Evolutionary conservation across 1,284 basidiomycete genomes (phyloP), one percentile per base, ranked within the genome.

Genomic region (Apiotrichum akiyoshidainum): DNA sequence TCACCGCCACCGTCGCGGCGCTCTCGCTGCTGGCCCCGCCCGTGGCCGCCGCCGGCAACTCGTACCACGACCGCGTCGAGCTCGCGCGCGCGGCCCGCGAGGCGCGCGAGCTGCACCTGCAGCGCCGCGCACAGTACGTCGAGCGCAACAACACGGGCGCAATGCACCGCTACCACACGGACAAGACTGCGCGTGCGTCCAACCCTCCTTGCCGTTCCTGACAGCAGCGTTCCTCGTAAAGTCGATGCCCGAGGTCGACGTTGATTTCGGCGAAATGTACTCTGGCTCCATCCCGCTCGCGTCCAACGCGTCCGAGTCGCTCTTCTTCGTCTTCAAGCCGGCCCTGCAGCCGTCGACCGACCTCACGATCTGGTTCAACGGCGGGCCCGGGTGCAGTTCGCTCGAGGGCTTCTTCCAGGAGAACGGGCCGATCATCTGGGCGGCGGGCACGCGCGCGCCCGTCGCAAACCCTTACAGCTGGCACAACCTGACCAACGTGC

Each of bases 401-500:
- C 78, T 92, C 1, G 85, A 89, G 69, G 90, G 89, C 9, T 76
- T 88, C 35, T 74, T 90, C 16, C 87, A 90, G 72, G 90, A 92
- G 74, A 90, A 90, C 34, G 90, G 90, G 83, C 87, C 86, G 0
- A 80, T 89, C 71, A 80, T 78, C 34, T 89, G 89, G 88, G 77
- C 81, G 6, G 79, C 68, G 50, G 89, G 89, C 2, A 83, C 84
- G 63, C 85, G 84, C 4, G 81, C 81, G 55, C 84, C 88, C 1
- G 85, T 82, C 0, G 77, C 76, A 1, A 92, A 91, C 64, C 82
- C 86, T 61, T 84, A 83, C 70, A 86, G 86, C 68, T 92, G 88
- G 89, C 88, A 87, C 0, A 90, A 90, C 67, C 78, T 90, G 13
- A 69, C 70, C 21, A 69, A 73, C 58, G 66, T 73, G 62, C 63